Evolutionary conservation across 2,329 filamentous ascomycete species (phyloP).

Genomic region (Cladophialophora psammophila): DNA sequence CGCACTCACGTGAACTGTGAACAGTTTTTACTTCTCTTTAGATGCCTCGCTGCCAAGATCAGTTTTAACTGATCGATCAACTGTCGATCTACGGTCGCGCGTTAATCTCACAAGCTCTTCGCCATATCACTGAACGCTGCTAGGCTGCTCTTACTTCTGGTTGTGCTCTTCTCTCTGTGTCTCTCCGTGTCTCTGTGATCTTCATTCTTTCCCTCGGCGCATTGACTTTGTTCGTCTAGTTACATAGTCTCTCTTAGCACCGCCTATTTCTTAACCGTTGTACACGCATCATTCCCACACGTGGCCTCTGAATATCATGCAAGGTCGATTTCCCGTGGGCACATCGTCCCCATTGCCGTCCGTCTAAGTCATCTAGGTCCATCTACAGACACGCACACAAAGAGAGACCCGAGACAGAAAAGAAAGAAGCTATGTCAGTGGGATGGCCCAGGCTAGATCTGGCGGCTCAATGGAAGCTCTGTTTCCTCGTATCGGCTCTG

Average conservation of each 20-base stretch:
- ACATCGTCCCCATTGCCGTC: not conserved
- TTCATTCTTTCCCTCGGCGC: not conserved
- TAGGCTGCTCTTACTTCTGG: not conserved
- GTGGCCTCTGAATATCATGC: not conserved
- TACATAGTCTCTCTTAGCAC: not conserved
- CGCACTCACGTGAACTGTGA: too few species aligned
- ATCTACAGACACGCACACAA: not conserved
- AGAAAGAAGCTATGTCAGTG: not conserved
- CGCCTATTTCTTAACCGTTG: not conserved
- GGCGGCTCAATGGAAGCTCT: constrained; percentile 10
- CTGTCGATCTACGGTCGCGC: too few species aligned
- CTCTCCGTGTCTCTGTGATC: not conserved
- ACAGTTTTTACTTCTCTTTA: too few species aligned
- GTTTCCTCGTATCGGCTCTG: not conserved
- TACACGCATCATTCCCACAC: not conserved
- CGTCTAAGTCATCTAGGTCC: not conserved
- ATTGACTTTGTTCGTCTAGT: not conserved
- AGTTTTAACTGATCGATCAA: too few species aligned
- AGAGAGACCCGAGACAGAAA: not conserved
- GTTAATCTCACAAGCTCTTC: too few species aligned
- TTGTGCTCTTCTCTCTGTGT: not conserved
- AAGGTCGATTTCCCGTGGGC: not conserved
- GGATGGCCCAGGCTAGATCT: constrained; percentile 3
- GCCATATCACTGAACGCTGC: too few species aligned
- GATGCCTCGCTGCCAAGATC: too few species aligned